Base-by-base conservation (phyloP, 108 stramenopile genomes). In the Pseudonitzschia pungens region DNA sequence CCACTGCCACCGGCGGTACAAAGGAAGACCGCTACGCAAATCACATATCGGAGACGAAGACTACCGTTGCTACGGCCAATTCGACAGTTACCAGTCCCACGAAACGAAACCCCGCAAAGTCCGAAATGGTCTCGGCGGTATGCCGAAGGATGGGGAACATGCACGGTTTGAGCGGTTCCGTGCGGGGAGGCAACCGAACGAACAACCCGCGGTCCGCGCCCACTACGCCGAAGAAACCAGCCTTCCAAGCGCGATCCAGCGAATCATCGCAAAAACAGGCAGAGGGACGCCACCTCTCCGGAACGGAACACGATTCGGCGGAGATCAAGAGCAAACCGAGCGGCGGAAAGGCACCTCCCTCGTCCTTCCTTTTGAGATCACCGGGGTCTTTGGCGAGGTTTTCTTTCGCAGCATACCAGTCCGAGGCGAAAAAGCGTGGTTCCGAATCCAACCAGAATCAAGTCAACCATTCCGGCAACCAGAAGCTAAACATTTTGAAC, bases 361-460 rank as follows among this genome's bases (percentile, higher is more conserved):
- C 69, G 16, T 84, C 83, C 18, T 74, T 79, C 11, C 32, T 64
- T 4, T 63, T 84, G 41, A 62, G 80, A 24, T 84, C 83, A 1
- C 83, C 83, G 29, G 83, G 83, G n/a, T 84, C 83, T 18, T 54
- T 72, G 28, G 79, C 79, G 0, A 69, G 69, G 18, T 36, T 73
- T 45, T 65, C 63, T 8, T 62, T 73, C 15, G 14, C 22, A 15
- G 48, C 64, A 4, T 14, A 58, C 31, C 57, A 58, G 57, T 27
- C 57, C 57, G 15, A 21, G 20, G 29, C 45, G 16, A 48, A 48
- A 24, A 58, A 31, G 57, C 57, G 57, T 5, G 31, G 57, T 14
- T 36, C 36, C 36, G 4, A 36, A 36, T 36, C 36, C 36, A 6
- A 2, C 45, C 21, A 58, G 14, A 15, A 31, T 0, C 57, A 58